Evolutionary conservation across 306 rosid species (phyloP).

Genomic region (Argentina anserina): DNA sequence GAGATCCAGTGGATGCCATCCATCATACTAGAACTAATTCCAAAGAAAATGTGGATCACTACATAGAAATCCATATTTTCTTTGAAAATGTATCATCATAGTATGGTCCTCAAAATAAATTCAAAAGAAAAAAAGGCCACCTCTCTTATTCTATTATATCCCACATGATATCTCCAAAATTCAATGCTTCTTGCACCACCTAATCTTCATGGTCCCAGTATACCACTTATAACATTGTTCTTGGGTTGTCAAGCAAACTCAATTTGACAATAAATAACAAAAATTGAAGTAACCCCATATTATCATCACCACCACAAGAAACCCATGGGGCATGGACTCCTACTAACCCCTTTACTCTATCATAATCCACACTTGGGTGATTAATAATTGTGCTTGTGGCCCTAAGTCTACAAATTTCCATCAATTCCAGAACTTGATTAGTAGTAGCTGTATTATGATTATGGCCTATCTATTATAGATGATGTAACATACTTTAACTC

Average conservation of each 20-base stretch:
- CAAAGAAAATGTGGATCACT: not conserved
- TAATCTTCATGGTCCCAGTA: not conserved
- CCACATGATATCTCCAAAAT: not conserved
- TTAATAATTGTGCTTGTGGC: conserved; percentile 10
- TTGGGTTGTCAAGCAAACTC: not conserved
- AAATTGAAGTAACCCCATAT: not conserved
- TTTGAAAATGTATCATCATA: not conserved
- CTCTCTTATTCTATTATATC: not conserved
- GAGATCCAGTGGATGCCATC: too few relatives aligned
- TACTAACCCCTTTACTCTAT: not conserved
- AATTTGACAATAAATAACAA: not conserved
- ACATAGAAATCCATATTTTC: not conserved
- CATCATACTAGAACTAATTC: too few relatives aligned
- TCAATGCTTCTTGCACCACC: not conserved
- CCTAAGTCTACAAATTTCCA: not conserved
- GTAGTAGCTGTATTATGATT: conserved; percentile 4
- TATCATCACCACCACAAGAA: conserved; percentile 1
- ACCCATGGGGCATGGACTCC: not conserved
- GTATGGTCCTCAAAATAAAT: not conserved
- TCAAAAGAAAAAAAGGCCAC: not conserved
- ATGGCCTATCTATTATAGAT: conserved; percentile 12
- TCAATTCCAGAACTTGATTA: not conserved
- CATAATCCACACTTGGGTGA: not conserved
- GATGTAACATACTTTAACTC: not conserved
- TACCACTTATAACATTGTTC: not conserved